Conservation (phyloP, 306 rosid species). For the Medicago truncatula region MtrunA17r5.0-ANR NC_053048.1:8096501-8097000, state of each 20-base stretch:
- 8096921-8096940: slow-evolving; percentile 97
- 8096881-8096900: slow-evolving; percentile 82
- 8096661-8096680: not conserved
- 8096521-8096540: not conserved
- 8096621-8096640: not conserved
- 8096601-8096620: not conserved
- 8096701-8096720: not conserved
- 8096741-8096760: not conserved
- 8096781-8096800: not conserved
- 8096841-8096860: slow-evolving; percentile 1
- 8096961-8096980: slow-evolving; percentile 19
- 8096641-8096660: not conserved
- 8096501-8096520: not conserved
- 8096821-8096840: not conserved
- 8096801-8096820: not conserved
- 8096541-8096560: not conserved
- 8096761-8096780: not conserved
- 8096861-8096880: slow-evolving; percentile 32
- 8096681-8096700: not conserved
- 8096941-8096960: slow-evolving; percentile 99
- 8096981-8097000: slow-evolving; percentile 23
- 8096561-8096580: not conserved
- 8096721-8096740: not conserved
- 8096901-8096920: slow-evolving; percentile 98
- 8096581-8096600: not conserved